Evolutionary conservation across 495 filamentous ascomycete genomes (phyloP).

Genomic region (Penicillium waksmanii): DNA sequence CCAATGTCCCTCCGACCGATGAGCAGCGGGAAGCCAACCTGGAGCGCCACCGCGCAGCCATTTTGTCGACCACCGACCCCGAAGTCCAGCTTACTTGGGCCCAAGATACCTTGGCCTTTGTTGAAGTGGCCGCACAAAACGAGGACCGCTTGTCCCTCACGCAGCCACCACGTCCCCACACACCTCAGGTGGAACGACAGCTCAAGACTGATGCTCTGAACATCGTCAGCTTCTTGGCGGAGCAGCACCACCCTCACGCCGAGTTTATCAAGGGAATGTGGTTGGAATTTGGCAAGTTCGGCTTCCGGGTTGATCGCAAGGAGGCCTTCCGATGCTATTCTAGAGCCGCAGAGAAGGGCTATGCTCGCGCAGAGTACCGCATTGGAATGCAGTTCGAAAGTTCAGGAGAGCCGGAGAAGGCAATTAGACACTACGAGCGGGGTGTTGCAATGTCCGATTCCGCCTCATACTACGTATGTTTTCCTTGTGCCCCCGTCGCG

Average conservation of each 20-base stretch:
- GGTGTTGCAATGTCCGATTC: conserved; percentile 82
- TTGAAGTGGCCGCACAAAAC: conserved; percentile 78
- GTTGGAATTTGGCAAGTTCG: conserved; percentile 98
- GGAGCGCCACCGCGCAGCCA: conserved; percentile 77
- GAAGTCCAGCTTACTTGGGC: conserved; percentile 98
- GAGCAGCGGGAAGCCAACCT: conserved; percentile 90
- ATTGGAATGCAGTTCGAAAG: conserved; percentile 98
- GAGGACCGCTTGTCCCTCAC: conserved; percentile 66
- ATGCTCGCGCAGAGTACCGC: conserved; percentile 90
- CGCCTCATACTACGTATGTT: conserved; percentile 78
- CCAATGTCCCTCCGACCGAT: conserved; percentile 92
- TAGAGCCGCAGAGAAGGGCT: conserved; percentile 85
- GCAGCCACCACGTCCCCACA: conserved; percentile 67
- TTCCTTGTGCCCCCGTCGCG: background rate
- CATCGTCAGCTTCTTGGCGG: conserved; percentile 84
- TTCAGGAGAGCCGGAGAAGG: conserved; percentile 87
- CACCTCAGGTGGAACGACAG: conserved; percentile 86
- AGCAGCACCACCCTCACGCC: conserved; percentile 91
- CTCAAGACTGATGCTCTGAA: conserved; percentile 87
- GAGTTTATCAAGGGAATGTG: conserved; percentile 95
- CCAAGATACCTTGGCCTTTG: conserved; percentile 85
- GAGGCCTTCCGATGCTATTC: conserved; percentile 88
- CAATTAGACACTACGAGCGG: conserved; percentile 82
- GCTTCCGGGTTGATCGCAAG: conserved; percentile 83
- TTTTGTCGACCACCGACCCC: conserved; percentile 92